These are phyloP conservation scores for Litchi chinensis DNA, from an alignment of 345 rosid genomes.

Conservation along the genomic window DNA sequence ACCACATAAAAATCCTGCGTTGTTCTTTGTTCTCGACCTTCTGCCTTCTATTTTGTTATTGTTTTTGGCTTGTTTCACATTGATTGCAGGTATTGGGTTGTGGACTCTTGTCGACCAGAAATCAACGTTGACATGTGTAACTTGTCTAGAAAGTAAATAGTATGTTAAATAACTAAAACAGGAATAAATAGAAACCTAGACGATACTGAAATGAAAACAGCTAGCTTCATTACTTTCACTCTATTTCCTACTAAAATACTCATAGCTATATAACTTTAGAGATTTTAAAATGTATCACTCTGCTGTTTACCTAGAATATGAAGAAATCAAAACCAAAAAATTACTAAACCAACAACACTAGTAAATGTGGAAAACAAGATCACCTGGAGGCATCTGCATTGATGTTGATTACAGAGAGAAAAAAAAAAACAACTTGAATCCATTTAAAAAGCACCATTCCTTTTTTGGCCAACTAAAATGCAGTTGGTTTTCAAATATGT, in stretches of 20 bases:
- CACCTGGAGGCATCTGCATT: neutral
- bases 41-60: too few species aligned
- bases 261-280: neutral
- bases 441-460: neutral
- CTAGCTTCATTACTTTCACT: neutral
- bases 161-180: too few species aligned
- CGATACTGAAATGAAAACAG: neutral
- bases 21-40: too few species aligned
- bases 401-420: neutral
- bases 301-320: too few species aligned
- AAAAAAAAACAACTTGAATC: neutral
- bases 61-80: too few species aligned
- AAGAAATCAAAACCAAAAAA: neutral
- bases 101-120: too few species aligned
- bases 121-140: too few species aligned
- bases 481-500: neutral
- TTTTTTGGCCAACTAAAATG: neutral
- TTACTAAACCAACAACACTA: neutral
- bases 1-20: too few species aligned
- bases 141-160: too few species aligned
- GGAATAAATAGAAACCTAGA: too few species aligned
- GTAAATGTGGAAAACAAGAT: neutral
- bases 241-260: too few species aligned
- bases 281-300: neutral
- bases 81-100: too few species aligned